Conservation (phyloP, 2,329 filamentous ascomycete species). For the Plenodomus lindquistii region DNA sequence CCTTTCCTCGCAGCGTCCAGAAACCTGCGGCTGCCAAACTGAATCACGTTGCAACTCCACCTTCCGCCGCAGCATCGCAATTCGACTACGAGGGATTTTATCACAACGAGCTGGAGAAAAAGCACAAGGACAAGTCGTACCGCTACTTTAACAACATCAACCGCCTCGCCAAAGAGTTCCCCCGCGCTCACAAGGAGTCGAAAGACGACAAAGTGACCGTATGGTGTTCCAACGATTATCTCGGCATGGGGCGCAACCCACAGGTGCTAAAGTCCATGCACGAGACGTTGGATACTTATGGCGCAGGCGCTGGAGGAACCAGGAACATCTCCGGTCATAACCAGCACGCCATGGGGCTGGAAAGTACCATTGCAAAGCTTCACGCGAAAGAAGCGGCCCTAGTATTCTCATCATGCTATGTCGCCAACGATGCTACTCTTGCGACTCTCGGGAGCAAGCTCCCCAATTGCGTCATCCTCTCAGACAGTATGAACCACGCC, state of each 20-base stretch:
- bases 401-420: conserved; percentile 97
- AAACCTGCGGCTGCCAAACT: conserved; percentile 25
- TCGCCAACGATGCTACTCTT: conserved; percentile 95
- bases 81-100: conserved; percentile 96
- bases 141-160: conserved; percentile 99
- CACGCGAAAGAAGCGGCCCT: conserved; percentile 91
- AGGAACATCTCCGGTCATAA: conserved; percentile 99
- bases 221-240: conserved; percentile 99
- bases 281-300: conserved; percentile 90
- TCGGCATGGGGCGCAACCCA: conserved; percentile 93
- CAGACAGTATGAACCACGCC: conserved; percentile 94
- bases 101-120: conserved; percentile 86
- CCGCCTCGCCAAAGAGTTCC: conserved; percentile 92
- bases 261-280: conserved; percentile 91
- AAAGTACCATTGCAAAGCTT: conserved; percentile 79
- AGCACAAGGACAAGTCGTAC: conserved; percentile 99
- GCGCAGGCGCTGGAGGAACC: conserved; percentile 91
- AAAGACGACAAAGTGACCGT: conserved; percentile 88
- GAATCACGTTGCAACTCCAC: conserved; percentile 47
- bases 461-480: conserved; percentile 96
- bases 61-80: conserved; percentile 57
- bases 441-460: conserved; percentile 96
- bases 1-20: conserved; percentile 35
- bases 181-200: conserved; percentile 85
- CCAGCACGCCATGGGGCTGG: conserved; percentile 84